Percentiles rank a stretch among this genome's conserved stretches.
phyloP scores from a whole-genome alignment of 179 eudicot species.

The Nepenthes alata region DNA sequence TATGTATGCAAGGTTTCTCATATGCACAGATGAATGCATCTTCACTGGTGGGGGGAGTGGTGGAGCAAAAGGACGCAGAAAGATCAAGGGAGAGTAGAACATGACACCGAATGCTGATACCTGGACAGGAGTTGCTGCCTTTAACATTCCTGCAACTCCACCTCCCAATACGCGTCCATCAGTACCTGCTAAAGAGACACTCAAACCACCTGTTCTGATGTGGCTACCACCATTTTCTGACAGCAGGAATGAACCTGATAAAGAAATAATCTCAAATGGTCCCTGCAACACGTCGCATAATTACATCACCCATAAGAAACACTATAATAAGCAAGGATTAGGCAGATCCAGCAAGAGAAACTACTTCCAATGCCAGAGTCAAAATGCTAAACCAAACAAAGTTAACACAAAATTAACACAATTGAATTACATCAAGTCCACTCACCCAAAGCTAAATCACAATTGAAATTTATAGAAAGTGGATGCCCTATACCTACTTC shows the following conservation, averaged over 20 bases:
- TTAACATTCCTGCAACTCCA: constrained; percentile 61
- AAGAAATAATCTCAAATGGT: constrained; percentile 66
- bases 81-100: background rate
- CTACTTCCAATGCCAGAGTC: no score
- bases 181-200: constrained; percentile 66
- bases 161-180: constrained; percentile 85
- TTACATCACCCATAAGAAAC: background rate
- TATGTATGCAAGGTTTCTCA: no score
- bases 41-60: no score
- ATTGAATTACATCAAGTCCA: no score
- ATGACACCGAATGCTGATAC: constrained; percentile 14
- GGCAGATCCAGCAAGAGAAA: no score
- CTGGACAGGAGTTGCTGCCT: constrained; percentile 83
- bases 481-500: no score
- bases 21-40: no score
- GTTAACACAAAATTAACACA: no score
- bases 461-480: no score
- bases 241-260: constrained; percentile 59
- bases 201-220: constrained; percentile 54
- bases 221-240: constrained; percentile 52
- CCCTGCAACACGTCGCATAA: constrained; percentile 44
- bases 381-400: no score
- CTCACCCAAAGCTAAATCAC: no score
- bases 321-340: no score
- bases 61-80: background rate